Conservation (phyloP, 345 rosid species). For the Draba incana region DNA sequence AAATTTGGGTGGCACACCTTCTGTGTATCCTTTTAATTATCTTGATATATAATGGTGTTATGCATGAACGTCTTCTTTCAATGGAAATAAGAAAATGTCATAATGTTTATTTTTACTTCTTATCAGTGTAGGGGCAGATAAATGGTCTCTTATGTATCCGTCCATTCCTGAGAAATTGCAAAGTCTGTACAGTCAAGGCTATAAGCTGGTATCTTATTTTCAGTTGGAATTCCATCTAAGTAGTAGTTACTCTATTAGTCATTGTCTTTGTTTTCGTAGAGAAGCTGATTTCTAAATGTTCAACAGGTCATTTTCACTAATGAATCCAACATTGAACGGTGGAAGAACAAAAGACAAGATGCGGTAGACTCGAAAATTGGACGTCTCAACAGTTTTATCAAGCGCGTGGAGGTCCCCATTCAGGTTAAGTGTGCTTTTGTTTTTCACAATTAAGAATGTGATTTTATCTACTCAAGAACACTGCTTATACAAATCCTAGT, state of each 20-base stretch:
- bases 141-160: conserved; percentile 92
- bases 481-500: not conserved
- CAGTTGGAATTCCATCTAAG: not conserved
- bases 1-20: not conserved
- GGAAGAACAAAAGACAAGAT: conserved; percentile 92
- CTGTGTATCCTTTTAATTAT: not conserved
- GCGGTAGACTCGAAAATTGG: conserved; percentile 94
- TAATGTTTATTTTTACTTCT: conserved; percentile 5
- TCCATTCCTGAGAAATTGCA: conserved; percentile 84
- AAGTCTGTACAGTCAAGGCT: conserved; percentile 76
- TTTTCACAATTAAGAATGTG: not conserved
- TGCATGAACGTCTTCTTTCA: not conserved
- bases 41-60: not conserved
- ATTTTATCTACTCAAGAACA: conserved; percentile 4
- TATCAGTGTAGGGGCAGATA: conserved; percentile 85
- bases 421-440: conserved; percentile 58
- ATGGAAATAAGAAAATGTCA: conserved; percentile 4
- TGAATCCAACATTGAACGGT: conserved; percentile 95
- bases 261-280: not conserved
- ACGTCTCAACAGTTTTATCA: conserved; percentile 77
- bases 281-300: conserved; percentile 23
- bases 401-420: conserved; percentile 73
- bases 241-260: not conserved
- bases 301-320: conserved; percentile 88
- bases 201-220: conserved; percentile 69